These are phyloP conservation scores for Hymenoscyphus infarciens DNA, from an alignment of 2,329 filamentous ascomycete genomes.

Conservation along the genomic window DNA sequence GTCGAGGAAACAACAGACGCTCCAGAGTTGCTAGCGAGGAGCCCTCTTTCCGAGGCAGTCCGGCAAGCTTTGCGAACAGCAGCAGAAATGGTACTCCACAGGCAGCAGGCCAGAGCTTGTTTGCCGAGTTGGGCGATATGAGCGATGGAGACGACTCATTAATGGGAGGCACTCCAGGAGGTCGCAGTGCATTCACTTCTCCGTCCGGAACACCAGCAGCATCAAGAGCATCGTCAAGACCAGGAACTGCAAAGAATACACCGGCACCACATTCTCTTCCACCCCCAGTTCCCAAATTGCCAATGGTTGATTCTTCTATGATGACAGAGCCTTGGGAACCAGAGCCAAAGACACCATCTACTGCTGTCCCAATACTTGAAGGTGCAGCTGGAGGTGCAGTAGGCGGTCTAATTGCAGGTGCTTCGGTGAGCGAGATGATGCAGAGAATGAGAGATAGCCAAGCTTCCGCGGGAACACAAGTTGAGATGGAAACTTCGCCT, in stretches of 20 bases:
- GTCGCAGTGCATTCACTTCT: slow-evolving; percentile 44
- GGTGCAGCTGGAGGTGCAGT: slow-evolving; percentile 16
- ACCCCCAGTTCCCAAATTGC: slow-evolving; percentile 47
- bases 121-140: slow-evolving; percentile 83
- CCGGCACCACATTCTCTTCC: slow-evolving; percentile 45
- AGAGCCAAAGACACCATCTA: slow-evolving; percentile 23
- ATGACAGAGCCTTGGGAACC: slow-evolving; percentile 58
- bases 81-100: slow-evolving; percentile 48
- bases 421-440: slow-evolving; percentile 16
- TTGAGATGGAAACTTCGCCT: slow-evolving; percentile 1
- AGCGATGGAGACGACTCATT: slow-evolving; percentile 66
- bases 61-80: slow-evolving; percentile 51
- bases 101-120: slow-evolving; percentile 69
- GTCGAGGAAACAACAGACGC: slow-evolving; percentile 58
- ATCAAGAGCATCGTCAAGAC: slow-evolving; percentile 21
- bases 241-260: slow-evolving; percentile 33
- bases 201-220: slow-evolving; percentile 41
- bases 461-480: slow-evolving; percentile 19
- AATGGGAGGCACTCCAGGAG: slow-evolving; percentile 49
- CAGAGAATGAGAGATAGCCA: slow-evolving; percentile 30
- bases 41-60: slow-evolving; percentile 54
- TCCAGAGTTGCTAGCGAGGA: slow-evolving; percentile 61
- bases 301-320: slow-evolving; percentile 57
- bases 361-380: slow-evolving; percentile 21
- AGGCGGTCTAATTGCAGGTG: slow-evolving; percentile 21